Conservation (phyloP, 805 yeast species). For the Ascoidea rubescens region DNA sequence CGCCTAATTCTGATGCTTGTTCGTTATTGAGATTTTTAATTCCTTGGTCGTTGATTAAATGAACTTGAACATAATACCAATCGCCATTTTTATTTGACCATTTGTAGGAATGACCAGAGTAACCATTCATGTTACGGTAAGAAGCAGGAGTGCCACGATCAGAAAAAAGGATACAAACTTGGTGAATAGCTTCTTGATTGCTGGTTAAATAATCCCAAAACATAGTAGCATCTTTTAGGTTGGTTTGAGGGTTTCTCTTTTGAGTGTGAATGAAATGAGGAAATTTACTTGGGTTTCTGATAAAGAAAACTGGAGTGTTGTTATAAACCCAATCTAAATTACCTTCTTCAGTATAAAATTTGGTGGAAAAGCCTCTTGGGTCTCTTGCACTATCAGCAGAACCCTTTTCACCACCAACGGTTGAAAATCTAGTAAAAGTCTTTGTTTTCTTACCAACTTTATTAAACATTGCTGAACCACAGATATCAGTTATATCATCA, state of each 20-base stretch:
- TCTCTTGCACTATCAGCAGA: constrained; percentile 55
- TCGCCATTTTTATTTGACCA: constrained; percentile 67
- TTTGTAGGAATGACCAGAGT: constrained; percentile 75
- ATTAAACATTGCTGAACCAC: constrained; percentile 56
- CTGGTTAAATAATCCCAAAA: constrained; percentile 73
- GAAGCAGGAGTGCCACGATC: constrained; percentile 77
- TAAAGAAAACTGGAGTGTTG: constrained; percentile 67
- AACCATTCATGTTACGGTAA: constrained; percentile 70
- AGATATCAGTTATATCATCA: constrained; percentile 65
- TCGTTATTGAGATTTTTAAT: constrained; percentile 38
- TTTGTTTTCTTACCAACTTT: constrained; percentile 71
- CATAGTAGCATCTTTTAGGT: constrained; percentile 67
- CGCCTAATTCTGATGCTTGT: constrained; percentile 54
- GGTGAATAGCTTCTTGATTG: constrained; percentile 66
- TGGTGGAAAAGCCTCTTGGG: constrained; percentile 57
- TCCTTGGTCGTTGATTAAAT: constrained; percentile 55
- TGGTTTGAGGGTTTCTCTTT: constrained; percentile 56
- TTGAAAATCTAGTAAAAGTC: constrained; percentile 52
- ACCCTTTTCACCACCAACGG: constrained; percentile 60
- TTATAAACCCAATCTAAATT: constrained; percentile 61
- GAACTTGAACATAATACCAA: constrained; percentile 71
- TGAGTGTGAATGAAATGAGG: constrained; percentile 85
- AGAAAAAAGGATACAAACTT: constrained; percentile 57
- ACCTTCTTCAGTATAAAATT: constrained; percentile 56
- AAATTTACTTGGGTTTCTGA: constrained; percentile 73